phyloP scores from a whole-genome alignment of 768 basidiomycete genomes.

The Artomyces pyxidatus region DNA sequence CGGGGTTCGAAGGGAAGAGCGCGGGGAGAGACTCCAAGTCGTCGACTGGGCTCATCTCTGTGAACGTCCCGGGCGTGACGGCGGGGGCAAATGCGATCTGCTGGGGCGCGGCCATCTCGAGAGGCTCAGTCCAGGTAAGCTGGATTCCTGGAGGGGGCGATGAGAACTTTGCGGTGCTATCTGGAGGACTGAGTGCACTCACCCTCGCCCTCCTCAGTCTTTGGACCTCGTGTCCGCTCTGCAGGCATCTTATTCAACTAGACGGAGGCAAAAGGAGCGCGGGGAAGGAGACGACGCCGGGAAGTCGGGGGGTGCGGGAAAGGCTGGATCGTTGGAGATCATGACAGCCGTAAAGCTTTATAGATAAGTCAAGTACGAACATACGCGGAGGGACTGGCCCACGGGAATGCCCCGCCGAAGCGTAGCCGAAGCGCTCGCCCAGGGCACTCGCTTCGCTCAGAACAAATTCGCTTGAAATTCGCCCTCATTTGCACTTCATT shows the following conservation, averaged over 20 bases:
- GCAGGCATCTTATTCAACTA: conserved; percentile 11
- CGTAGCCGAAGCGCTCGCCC: too few relatives aligned
- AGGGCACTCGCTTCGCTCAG: too few relatives aligned
- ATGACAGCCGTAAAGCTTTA: not conserved
- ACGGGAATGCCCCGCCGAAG: too few relatives aligned
- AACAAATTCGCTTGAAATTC: too few relatives aligned
- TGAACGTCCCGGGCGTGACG: conserved; percentile 50
- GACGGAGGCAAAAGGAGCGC: not conserved
- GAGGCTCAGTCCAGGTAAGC: conserved; percentile 38
- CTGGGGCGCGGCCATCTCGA: conserved; percentile 27
- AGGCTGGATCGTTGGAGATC: not conserved
- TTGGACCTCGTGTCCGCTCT: conserved; percentile 13
- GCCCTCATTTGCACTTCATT: too few relatives aligned
- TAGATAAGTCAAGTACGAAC: not conserved
- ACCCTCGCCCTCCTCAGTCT: conserved; percentile 11
- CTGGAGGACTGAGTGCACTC: not conserved
- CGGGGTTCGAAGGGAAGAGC: conserved; percentile 47
- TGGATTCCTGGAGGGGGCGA: conserved; percentile 24
- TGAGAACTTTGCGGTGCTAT: not conserved
- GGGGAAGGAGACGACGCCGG: not conserved
- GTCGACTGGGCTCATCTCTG: conserved; percentile 34
- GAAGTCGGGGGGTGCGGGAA: conserved; percentile 7
- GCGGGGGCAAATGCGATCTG: conserved; percentile 51
- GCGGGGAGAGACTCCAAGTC: conserved; percentile 34
- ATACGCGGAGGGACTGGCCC: too few relatives aligned